These are phyloP conservation scores for Prillingera fragicola DNA, from an alignment of 1,284 basidiomycete species.

Conservation along the genomic window DNA sequence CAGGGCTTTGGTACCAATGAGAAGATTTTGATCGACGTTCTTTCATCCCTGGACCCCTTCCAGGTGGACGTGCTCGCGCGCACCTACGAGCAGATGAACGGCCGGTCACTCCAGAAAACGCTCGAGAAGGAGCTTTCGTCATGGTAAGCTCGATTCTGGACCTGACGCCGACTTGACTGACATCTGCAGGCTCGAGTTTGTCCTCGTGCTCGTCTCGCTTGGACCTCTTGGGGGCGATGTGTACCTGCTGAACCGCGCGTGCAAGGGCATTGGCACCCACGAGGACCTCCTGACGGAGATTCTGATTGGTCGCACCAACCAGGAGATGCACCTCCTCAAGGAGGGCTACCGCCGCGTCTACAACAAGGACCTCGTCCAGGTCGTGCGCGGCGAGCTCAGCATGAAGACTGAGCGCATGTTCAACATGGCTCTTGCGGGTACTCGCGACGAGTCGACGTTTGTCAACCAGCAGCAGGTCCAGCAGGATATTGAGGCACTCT, in stretches of 20 bases:
- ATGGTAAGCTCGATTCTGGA: conserved; percentile 29
- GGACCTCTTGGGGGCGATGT: conserved; percentile 47
- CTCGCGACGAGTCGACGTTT: conserved; percentile 42
- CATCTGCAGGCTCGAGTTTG: conserved; percentile 42
- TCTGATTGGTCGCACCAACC: conserved; percentile 45
- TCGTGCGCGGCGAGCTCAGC: conserved; percentile 46
- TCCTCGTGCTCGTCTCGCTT: conserved; percentile 40
- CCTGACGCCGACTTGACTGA: conserved; percentile 1
- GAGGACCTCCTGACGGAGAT: conserved; percentile 48
- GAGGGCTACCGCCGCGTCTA: conserved; percentile 42
- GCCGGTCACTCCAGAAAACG: conserved; percentile 37
- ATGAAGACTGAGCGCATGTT: conserved; percentile 50
- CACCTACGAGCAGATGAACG: conserved; percentile 43
- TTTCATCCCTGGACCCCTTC: conserved; percentile 44
- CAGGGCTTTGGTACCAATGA: conserved; percentile 49
- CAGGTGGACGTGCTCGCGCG: conserved; percentile 44
- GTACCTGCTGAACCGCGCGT: conserved; percentile 43
- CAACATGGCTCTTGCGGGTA: conserved; percentile 46
- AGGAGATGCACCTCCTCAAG: conserved; percentile 48
- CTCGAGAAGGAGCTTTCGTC: conserved; percentile 47
- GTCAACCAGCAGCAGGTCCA: conserved; percentile 46
- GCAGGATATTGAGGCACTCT: conserved; percentile 44
- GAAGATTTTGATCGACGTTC: conserved; percentile 38
- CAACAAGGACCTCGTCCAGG: conserved; percentile 38
- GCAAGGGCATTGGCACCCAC: conserved; percentile 46